phyloP scores from a whole-genome alignment of 306 rosid species.

The Astragalus membranaceus region DNA sequence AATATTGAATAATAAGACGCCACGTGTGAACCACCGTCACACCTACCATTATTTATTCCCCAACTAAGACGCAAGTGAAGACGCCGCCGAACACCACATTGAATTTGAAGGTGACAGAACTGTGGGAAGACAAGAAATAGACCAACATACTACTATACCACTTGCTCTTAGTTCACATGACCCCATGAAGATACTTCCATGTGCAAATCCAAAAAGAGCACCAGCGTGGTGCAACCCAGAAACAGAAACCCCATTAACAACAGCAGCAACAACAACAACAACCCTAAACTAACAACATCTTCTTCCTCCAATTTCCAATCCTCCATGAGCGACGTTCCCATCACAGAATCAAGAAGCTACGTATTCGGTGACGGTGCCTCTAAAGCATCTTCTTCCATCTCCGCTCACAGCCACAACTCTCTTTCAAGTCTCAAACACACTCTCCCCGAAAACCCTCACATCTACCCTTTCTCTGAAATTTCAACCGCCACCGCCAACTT shows the following conservation, averaged over 20 bases:
- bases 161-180: background rate
- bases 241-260: background rate
- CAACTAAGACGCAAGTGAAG: background rate
- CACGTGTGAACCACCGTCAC: background rate
- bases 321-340: background rate
- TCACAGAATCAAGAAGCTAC: constrained; percentile 35
- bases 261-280: no score
- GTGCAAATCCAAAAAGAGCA: constrained; percentile 66
- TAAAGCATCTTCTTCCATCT: constrained; percentile 40
- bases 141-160: no score
- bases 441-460: constrained; percentile 63
- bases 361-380: constrained; percentile 6
- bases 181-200: constrained; percentile 22
- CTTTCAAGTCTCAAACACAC: constrained; percentile 54
- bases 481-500: constrained; percentile 57
- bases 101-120: no score
- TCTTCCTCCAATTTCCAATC: background rate
- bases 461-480: constrained; percentile 65
- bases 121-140: background rate
- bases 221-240: constrained; percentile 41
- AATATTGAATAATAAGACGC: background rate
- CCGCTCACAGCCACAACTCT: constrained; percentile 44
- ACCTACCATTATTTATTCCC: background rate
- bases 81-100: background rate
- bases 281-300: background rate